Base-by-base conservation (phyloP, 768 basidiomycete species). In the Lentinula lateritia region DNA sequence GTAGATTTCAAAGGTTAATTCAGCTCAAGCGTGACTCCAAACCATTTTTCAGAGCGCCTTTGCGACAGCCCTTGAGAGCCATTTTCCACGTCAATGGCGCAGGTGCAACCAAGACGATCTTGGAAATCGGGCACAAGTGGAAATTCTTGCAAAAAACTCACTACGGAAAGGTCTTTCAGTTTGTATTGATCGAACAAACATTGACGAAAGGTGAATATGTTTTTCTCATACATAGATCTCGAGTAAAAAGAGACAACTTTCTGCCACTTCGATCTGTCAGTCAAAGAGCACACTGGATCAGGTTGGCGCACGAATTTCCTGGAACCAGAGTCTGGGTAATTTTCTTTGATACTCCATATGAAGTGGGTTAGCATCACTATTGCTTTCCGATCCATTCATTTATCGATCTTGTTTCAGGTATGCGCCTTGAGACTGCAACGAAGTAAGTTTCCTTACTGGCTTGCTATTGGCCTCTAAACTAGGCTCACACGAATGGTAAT, bases 71-170 rank as follows among this genome's bases (percentile, higher is more conserved):
- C 78, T 93, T 5, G 77, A 91, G 67, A 62, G 69, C 5, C 73
- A 86, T 66, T 81, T 80, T 61, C 87, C 90, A 8, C 72, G 72
- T 45, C 38, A 43, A 56, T 89, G 91, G 69, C 75, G 76, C 48
- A 80, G 89, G 65, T 92, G 89, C 71, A 91, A 85, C 74, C 90
- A 93, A 72, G 92, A 93, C 67, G 87, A 92, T 58, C 78, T 93
- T 46, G 92, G 90, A 16, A 77, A 78, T 66, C 80, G 91, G 65
- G 79, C 78, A 12, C 72, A 66, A n/a, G 91, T 92, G 0, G 91
- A 92, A 69, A 69, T 73, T 8, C 72, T 86, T 41, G 87, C 84
- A 5, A 73, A 84, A 61, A 65, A 73, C 23, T 76, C 79, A 6
- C 78, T 92, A 56, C 64, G 67, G 50, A 71, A 79, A 64, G 88